These are phyloP conservation scores for Blastobotrys muscicola DNA, from an alignment of 805 yeast genomes.

Conservation along the genomic window DNA sequence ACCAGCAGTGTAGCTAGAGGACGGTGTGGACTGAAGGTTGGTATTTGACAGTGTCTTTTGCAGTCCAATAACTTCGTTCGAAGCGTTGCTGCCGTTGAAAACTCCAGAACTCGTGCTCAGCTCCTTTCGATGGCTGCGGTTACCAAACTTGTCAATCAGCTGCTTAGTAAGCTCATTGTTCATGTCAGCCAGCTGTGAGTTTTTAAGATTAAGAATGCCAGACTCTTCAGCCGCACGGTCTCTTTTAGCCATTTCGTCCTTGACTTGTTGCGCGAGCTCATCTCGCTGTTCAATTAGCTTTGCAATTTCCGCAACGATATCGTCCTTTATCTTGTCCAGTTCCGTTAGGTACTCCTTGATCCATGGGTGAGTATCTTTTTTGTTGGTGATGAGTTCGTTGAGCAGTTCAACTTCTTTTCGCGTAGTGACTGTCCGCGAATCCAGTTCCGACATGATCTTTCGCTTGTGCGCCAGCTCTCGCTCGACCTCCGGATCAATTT, in stretches of 20 bases:
- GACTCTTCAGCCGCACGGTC: slow-evolving; percentile 25
- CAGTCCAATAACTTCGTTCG: not conserved
- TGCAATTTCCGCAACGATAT: slow-evolving; percentile 38
- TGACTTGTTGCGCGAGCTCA: slow-evolving; percentile 23
- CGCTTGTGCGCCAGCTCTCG: slow-evolving; percentile 21
- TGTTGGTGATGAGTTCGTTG: slow-evolving; percentile 29
- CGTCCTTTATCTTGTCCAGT: slow-evolving; percentile 38
- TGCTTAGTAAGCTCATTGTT: slow-evolving; percentile 29
- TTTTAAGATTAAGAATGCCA: slow-evolving; percentile 24
- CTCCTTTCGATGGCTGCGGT: not conserved
- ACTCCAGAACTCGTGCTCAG: not conserved
- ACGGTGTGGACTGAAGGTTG: not conserved
- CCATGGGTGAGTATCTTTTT: slow-evolving; percentile 16
- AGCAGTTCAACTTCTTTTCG: slow-evolving; percentile 36
- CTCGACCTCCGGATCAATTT: slow-evolving; percentile 6
- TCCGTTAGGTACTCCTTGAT: slow-evolving; percentile 33
- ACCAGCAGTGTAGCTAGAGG: not conserved
- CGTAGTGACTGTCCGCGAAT: slow-evolving; percentile 24
- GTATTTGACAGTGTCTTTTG: not conserved
- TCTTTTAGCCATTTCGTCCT: slow-evolving; percentile 18
- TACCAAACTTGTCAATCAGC: slow-evolving; percentile 26
- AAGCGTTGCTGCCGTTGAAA: not conserved
- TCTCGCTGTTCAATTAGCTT: slow-evolving; percentile 24
- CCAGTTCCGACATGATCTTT: slow-evolving; percentile 29
- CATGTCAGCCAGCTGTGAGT: slow-evolving; percentile 30